Evolutionary conservation across 106 monocot genomes (phyloP).

Genomic region (Phalaenopsis equestris): DNA sequence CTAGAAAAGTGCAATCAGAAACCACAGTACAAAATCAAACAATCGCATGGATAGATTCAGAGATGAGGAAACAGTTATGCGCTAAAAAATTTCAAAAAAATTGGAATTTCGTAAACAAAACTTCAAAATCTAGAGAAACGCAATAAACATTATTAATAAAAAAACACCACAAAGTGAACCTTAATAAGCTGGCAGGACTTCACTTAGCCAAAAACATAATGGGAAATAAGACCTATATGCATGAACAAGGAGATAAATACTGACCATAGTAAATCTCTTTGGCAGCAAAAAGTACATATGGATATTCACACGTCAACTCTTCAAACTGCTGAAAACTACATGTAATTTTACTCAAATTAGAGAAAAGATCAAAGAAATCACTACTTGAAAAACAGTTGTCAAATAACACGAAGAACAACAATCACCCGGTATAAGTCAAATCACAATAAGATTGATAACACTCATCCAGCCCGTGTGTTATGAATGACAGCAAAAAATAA

Average conservation of each 20-base stretch:
- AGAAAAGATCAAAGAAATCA: not conserved
- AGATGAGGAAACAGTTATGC: not conserved
- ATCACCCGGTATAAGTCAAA: not conserved
- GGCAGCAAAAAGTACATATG: not conserved
- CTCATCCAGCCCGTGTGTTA: not conserved
- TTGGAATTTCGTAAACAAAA: not conserved
- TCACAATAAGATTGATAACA: not conserved
- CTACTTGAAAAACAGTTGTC: not conserved
- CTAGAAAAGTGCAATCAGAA: not conserved
- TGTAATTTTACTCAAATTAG: not conserved
- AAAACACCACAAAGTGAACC: not conserved
- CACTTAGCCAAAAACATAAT: not conserved
- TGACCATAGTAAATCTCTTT: constrained; percentile 6
- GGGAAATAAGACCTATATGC: not conserved
- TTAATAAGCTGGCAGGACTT: not conserved
- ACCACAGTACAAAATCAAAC: not conserved
- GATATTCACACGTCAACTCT: constrained; percentile 6
- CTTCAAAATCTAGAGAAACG: not conserved
- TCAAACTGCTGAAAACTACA: constrained; percentile 5
- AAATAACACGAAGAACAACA: not conserved
- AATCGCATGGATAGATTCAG: too few relatives aligned
- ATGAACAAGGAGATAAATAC: not conserved
- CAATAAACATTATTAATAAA: not conserved
- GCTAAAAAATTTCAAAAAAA: not conserved
- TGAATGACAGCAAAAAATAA: not conserved